Conservation (phyloP, 2,329 filamentous ascomycete species). For the Hysterium pulicare region DNA sequence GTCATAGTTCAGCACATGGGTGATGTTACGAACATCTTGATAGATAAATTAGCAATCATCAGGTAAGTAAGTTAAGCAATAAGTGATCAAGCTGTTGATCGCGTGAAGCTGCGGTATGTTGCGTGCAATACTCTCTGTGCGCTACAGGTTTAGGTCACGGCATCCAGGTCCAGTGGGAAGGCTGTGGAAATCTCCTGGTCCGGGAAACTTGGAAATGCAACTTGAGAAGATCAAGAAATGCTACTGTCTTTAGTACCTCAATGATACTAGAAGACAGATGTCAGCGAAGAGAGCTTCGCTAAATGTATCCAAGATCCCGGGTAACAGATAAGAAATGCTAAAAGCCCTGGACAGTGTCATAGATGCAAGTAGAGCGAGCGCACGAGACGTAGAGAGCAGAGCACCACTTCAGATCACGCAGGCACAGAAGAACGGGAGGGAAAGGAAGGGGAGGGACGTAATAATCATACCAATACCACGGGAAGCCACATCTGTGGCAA, state of each 20-base stretch:
- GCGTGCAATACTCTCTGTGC: conserved; percentile 57
- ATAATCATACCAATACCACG: conserved; percentile 99
- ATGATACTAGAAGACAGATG: conserved; percentile 69
- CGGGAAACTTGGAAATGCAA: conserved; percentile 67
- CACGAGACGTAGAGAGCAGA: conserved; percentile 89
- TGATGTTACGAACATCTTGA: conserved; percentile 99
- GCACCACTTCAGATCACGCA: conserved; percentile 67
- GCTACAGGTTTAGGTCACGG: conserved; percentile 44
- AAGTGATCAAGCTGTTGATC: conserved; percentile 55
- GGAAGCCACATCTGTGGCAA: conserved; percentile 98
- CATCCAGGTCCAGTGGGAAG: conserved; percentile 44
- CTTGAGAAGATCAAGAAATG: conserved; percentile 79
- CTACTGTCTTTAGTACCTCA: conserved; percentile 70
- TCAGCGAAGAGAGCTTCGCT: conserved; percentile 66
- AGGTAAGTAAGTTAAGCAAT: conserved; percentile 42
- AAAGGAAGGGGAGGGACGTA: conserved; percentile 49
- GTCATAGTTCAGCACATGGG: conserved; percentile 99
- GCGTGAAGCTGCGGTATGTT: conserved; percentile 55
- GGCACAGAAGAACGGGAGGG: conserved; percentile 44
- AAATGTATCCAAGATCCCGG: conserved; percentile 83
- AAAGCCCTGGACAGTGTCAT: conserved; percentile 88
- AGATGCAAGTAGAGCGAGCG: conserved; percentile 68
- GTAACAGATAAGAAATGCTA: conserved; percentile 75
- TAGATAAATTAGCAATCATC: conserved; percentile 73
- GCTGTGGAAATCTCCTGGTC: conserved; percentile 59